Evolutionary conservation across 1,284 basidiomycete genomes (phyloP).

Genomic region (Ustilago bromivora): DNA sequence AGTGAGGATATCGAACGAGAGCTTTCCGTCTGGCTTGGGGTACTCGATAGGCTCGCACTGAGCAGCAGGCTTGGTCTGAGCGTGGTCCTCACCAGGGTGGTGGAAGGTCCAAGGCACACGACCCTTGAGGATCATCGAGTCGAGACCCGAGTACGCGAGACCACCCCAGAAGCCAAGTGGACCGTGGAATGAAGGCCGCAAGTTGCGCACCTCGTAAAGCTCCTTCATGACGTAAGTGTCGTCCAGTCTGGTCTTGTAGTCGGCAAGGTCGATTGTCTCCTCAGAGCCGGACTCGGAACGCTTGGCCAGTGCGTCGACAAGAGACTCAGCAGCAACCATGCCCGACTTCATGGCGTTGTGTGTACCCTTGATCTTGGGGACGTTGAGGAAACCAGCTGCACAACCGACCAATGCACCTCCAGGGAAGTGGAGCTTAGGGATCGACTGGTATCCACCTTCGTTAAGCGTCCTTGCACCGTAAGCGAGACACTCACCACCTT

Average conservation of each 20-base stretch:
- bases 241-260: constrained; percentile 81
- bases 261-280: constrained; percentile 77
- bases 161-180: constrained; percentile 88
- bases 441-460: constrained; percentile 93
- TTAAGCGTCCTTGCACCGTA: constrained; percentile 93
- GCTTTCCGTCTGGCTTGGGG: constrained; percentile 87
- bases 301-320: constrained; percentile 76
- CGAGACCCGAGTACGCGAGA: constrained; percentile 88
- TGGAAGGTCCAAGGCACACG: constrained; percentile 92
- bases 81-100: constrained; percentile 78
- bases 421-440: constrained; percentile 92
- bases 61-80: constrained; percentile 66
- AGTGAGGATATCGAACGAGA: constrained; percentile 94
- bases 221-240: constrained; percentile 89
- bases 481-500: constrained; percentile 82
- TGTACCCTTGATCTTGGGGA: constrained; percentile 99
- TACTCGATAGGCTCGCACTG: constrained; percentile 87
- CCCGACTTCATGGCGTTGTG: constrained; percentile 99
- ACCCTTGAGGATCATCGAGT: constrained; percentile 86
- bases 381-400: constrained; percentile 92
- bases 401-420: constrained; percentile 96
- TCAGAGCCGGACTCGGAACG: constrained; percentile 64
- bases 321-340: constrained; percentile 93
- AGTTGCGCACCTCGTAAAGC: constrained; percentile 89
- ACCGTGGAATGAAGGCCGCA: constrained; percentile 91